Evolutionary conservation across 768 basidiomycete genomes (phyloP), one percentile per base, ranked within the genome.

Genomic region (Mycena alexandri): DNA sequence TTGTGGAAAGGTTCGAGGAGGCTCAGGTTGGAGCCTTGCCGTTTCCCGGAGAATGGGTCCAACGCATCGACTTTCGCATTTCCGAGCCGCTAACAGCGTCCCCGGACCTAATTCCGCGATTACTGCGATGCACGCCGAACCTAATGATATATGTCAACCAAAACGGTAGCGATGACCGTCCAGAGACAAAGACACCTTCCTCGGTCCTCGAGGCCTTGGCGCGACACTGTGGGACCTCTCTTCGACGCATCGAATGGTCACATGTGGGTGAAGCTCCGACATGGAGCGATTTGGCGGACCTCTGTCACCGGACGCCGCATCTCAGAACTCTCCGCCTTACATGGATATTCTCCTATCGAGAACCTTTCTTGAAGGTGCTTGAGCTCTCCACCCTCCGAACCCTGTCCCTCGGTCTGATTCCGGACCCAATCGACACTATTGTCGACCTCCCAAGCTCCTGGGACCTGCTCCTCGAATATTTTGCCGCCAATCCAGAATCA

Each of bases 171-270:
- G 36, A 67, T 65, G 47, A 38, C 21, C 54, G 21, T 38, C 48
- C 74, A 61, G 54, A 73, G 43, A 71, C 53, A 21, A 72, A 74
- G 50, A 80, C 79, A 0, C 78, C 79, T 11, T 57, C 70, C 1
- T 75, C 79, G 25, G 76, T 85, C 22, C 72, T 83, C 17, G 71
- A 74, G 41, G 78, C 78, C 0, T 71, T 85, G 24, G 70, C 79
- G 12, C 53, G 61, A 2, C 72, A 78, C 12, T 81, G 79, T 33
- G 72, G 76, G 3, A 67, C 70, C 33, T 79, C 80, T n/a, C 75
- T 86, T 14, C 79, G 77, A 48, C 78, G 85, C 29, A 55, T 84
- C 1, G 85, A 85, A 66, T 86, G 85, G 83, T 80, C 75, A 10
- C 78, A 80, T 22, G 73, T 76, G 0, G 81, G 81, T 11, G 85